phyloP scores from a whole-genome alignment of 106 monocot genomes.

The Iris macrosiphon region DNA sequence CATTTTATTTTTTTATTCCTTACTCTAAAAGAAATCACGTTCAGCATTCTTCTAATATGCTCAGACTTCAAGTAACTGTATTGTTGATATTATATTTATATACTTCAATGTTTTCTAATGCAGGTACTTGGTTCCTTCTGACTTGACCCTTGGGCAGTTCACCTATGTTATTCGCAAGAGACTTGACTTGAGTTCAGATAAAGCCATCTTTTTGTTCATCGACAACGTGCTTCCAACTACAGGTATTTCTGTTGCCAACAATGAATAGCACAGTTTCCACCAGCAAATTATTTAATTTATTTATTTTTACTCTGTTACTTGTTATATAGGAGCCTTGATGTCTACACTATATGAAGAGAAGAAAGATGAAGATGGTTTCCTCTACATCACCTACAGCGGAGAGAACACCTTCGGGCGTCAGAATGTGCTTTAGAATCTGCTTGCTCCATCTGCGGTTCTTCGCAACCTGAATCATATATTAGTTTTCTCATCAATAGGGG shows the following conservation, averaged over 20 bases:
- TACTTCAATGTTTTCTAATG: neutral
- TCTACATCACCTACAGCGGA: conserved; percentile 45
- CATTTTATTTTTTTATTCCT: neutral
- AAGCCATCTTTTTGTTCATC: conserved; percentile 28
- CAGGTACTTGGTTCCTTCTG: conserved; percentile 27
- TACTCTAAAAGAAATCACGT: neutral
- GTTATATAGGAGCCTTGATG: conserved; percentile 28
- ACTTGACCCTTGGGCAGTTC: conserved; percentile 27
- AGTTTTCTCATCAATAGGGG: too few relatives aligned
- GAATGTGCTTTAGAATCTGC: too few relatives aligned
- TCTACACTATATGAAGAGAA: conserved; percentile 47
- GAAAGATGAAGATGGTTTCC: conserved; percentile 50
- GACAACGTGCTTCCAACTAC: conserved; percentile 27
- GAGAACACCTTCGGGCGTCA: conserved; percentile 52
- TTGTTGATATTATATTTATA: neutral
- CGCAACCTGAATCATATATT: too few relatives aligned
- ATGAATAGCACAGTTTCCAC: neutral
- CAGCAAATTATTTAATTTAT: too few relatives aligned
- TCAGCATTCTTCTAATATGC: too few relatives aligned
- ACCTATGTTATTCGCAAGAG: conserved; percentile 28
- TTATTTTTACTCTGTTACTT: neutral
- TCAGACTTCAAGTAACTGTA: neutral
- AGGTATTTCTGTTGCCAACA: conserved; percentile 6
- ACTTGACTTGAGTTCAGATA: conserved; percentile 18
- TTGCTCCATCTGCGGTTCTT: too few relatives aligned